Evolutionary conservation across 345 rosid species (phyloP), one percentile per base, ranked within the genome.

Genomic region (Gossypium bickii): DNA sequence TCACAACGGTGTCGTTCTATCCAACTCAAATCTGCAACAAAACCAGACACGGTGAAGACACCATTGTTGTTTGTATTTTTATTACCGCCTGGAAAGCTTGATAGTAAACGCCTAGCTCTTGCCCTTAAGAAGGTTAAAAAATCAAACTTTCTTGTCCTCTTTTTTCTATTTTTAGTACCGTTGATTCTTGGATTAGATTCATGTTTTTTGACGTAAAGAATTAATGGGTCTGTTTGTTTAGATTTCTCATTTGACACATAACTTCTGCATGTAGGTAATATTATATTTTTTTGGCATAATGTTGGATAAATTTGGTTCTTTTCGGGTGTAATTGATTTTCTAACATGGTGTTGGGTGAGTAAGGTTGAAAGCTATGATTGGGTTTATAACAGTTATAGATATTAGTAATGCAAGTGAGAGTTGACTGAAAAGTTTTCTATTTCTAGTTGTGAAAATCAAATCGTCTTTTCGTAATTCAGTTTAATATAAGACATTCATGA

Each of bases 21-120:
- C 34, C 34, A 29, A 29, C 34, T 3, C 34, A 29, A 29, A 29
- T 29, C 5, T 29, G 34, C 4, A 29, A 29, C 34, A 29, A 29
- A 29, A 29, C 34, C 34, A 29, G 34, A 29, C 29, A 27, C 29
- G 3, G 3, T 27, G 29, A 27, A 27, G 29, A 2, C 29, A 2
- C 29, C 29, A 27, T 27, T 27, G 29, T 27, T 27, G 29, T 27
- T 27, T 27, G 29, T 27, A 27, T 2, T 27, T 27, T 27, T 27
- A 27, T 27, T 27, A 27, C 3, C 3, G 80, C 86, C 91, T 81
- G 86, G 86, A 18, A 95, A 95, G 63, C 84, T 91, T 56, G 98
- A 91, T 78, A 93, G 93, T 79, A 95, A 92, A 83, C 87, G 94
- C 74, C 88, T 95, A 15, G 99, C 98, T 44, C 93, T 90, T 67